A percentile compares a stretch with the other conserved stretches of the same genome.
Evolutionary conservation across 2,329 filamentous ascomycete species (phyloP).

Genomic region (Phaeoacremonium minimum): DNA sequence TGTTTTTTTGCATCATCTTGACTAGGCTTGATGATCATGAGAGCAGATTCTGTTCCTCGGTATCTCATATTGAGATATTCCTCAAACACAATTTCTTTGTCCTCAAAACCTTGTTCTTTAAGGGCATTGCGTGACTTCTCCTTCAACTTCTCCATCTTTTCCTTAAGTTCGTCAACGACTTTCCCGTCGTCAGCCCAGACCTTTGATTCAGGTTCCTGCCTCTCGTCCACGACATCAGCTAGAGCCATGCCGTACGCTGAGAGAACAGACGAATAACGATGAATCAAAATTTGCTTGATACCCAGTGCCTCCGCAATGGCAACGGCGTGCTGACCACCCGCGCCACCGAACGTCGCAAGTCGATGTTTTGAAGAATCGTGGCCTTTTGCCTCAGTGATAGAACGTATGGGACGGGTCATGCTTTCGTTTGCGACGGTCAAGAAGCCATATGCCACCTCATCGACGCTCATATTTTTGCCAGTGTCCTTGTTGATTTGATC

Average conservation of each 20-base stretch:
- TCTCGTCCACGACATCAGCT: conserved; percentile 88
- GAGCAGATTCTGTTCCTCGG: conserved; percentile 81
- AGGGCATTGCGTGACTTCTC: conserved; percentile 66
- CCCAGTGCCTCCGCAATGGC: conserved; percentile 82
- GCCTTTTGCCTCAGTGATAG: conserved; percentile 86
- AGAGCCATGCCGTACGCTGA: conserved; percentile 92
- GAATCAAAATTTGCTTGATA: conserved; percentile 79
- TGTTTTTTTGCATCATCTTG: conserved; percentile 55
- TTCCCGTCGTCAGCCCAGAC: conserved; percentile 57
- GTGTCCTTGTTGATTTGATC: conserved; percentile 75
- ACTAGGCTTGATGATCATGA: conserved; percentile 80
- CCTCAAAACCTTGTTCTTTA: conserved; percentile 72
- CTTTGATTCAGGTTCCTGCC: conserved; percentile 70
- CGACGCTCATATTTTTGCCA: conserved; percentile 65
- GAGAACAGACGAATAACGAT: conserved; percentile 82
- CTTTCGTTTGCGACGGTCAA: conserved; percentile 86
- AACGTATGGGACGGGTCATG: conserved; percentile 87
- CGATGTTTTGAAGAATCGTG: conserved; percentile 87
- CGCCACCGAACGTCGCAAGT: conserved; percentile 89
- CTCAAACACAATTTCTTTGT: conserved; percentile 74
- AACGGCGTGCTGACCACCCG: conserved; percentile 88
- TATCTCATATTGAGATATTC: conserved; percentile 95
- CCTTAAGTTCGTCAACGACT: conserved; percentile 58
- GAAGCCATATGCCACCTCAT: conserved; percentile 87
- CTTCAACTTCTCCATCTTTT: conserved; percentile 76